phyloP scores from a whole-genome alignment of 1,139 yeast genomes.

The Hanseniaspora sp. region DNA sequence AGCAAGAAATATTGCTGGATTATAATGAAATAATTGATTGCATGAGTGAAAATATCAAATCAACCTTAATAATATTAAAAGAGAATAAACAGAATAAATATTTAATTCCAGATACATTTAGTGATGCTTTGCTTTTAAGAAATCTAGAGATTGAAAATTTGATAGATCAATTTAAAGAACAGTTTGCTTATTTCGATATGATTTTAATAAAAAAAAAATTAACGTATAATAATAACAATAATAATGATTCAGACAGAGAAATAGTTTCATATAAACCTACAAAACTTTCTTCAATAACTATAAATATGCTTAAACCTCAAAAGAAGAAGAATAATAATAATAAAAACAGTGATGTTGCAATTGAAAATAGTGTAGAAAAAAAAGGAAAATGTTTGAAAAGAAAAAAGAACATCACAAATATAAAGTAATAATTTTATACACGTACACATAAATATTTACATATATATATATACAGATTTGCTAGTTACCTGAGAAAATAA shows the following conservation, averaged over 20 bases:
- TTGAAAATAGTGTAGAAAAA: background rate
- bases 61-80: background rate
- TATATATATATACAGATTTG: slow-evolving; percentile 6
- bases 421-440: background rate
- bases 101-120: background rate
- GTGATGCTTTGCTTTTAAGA: background rate
- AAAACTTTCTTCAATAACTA: background rate
- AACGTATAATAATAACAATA: background rate
- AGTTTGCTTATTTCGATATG: background rate
- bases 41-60: background rate
- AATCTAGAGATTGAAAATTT: background rate
- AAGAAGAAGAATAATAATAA: background rate
- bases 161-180: background rate
- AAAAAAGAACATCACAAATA: slow-evolving; percentile 4
- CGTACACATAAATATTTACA: background rate
- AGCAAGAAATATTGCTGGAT: background rate
- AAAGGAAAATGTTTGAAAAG: slow-evolving; percentile 12
- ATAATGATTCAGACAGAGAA: background rate
- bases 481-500: background rate
- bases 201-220: background rate
- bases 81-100: background rate
- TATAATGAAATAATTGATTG: background rate
- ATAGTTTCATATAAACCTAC: background rate
- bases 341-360: background rate
- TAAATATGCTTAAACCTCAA: background rate